These are phyloP conservation scores for Metschnikowia gelsemii DNA, from an alignment of 805 yeast genomes.

Conservation along the genomic window DNA sequence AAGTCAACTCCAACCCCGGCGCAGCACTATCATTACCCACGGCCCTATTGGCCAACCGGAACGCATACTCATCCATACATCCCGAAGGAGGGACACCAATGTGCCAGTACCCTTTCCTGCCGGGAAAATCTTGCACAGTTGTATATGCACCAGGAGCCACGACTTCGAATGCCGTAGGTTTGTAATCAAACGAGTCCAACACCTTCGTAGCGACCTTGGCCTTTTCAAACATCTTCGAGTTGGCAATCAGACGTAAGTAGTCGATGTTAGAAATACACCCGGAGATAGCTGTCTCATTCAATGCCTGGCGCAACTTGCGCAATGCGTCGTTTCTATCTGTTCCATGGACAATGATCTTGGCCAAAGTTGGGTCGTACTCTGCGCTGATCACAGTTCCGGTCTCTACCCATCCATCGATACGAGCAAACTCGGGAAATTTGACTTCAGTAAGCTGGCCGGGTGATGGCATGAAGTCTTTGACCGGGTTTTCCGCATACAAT, in stretches of 20 bases:
- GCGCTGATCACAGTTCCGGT: conserved; percentile 87
- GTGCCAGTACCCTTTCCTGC: conserved; percentile 82
- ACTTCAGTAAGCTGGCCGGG: conserved; percentile 93
- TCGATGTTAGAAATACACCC: conserved; percentile 92
- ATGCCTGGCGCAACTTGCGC: conserved; percentile 69
- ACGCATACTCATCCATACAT: conserved; percentile 93
- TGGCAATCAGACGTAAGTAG: conserved; percentile 81
- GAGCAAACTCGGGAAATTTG: conserved; percentile 83
- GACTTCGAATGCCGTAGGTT: conserved; percentile 82
- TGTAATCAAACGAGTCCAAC: conserved; percentile 75
- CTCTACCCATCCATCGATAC: conserved; percentile 92
- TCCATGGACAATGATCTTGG: conserved; percentile 95
- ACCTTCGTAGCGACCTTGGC: conserved; percentile 87
- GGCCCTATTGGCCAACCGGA: conserved; percentile 82
- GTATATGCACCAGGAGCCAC: conserved; percentile 91
- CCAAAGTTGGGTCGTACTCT: conserved; percentile 94
- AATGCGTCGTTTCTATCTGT: conserved; percentile 84
- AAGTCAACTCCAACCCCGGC: conserved; percentile 88
- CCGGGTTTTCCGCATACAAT: conserved; percentile 95
- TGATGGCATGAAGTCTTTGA: conserved; percentile 90
- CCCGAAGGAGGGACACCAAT: conserved; percentile 98
- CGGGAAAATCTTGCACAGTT: conserved; percentile 94
- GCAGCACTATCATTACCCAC: conserved; percentile 83
- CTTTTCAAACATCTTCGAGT: conserved; percentile 77
- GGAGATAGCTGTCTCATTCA: conserved; percentile 79